These are phyloP conservation scores for Acer saccharum DNA, from an alignment of 345 rosid genomes.

Conservation along the genomic window DNA sequence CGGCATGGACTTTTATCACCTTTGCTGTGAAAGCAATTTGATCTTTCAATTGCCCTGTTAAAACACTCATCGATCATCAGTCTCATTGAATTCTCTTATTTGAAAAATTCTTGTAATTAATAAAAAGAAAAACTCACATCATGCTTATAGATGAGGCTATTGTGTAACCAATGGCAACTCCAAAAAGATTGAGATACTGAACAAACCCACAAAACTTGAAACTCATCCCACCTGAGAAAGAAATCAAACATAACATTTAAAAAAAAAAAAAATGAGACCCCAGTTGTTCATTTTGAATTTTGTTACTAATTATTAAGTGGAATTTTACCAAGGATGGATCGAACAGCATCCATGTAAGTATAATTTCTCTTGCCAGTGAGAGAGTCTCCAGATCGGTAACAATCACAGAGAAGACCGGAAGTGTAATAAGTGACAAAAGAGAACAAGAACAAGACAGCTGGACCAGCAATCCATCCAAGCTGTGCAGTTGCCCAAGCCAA, in stretches of 20 bases:
- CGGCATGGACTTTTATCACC: conserved; percentile 50
- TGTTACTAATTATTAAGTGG: background rate
- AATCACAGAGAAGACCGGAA: conserved; percentile 50
- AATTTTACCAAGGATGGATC: conserved; percentile 36
- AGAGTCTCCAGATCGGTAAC: conserved; percentile 58
- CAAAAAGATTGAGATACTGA: conserved; percentile 51
- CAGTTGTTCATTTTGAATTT: background rate
- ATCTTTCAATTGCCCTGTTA: conserved; percentile 66
- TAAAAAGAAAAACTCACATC: conserved; percentile 15
- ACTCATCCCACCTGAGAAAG: conserved; percentile 35
- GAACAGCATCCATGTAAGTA: conserved; percentile 65
- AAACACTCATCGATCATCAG: background rate
- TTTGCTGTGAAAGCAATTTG: conserved; percentile 54
- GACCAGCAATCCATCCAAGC: conserved; percentile 56
- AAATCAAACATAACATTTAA: too few species aligned
- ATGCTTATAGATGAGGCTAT: conserved; percentile 54
- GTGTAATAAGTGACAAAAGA: conserved; percentile 47
- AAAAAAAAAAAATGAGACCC: background rate
- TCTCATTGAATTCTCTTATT: background rate
- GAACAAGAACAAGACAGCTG: conserved; percentile 39
- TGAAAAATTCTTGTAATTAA: background rate
- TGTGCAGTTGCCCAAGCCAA: conserved; percentile 55
- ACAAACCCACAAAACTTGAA: conserved; percentile 49
- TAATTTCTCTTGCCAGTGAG: conserved; percentile 52
- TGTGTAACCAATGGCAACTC: conserved; percentile 56